Conservation (phyloP, 768 basidiomycete species). For the Lactifluus hygrophoroides region DNA sequence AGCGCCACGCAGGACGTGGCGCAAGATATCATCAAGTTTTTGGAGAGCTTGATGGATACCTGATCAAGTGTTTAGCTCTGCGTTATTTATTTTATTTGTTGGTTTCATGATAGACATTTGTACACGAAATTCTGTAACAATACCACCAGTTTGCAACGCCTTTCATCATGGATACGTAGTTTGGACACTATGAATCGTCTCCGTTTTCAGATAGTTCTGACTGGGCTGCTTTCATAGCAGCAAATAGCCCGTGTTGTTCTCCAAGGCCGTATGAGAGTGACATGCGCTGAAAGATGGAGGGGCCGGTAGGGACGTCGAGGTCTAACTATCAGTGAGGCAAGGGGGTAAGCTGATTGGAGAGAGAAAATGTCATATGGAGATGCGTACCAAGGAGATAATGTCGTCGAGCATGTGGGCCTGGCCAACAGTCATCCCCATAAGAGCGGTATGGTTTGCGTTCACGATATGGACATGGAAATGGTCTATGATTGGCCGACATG, state of each 20-base stretch:
- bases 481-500: conserved; percentile 40
- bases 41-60: conserved; percentile 34
- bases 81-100: conserved; percentile 5
- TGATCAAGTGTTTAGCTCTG: neutral
- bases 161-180: neutral
- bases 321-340: conserved; percentile 48
- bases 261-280: conserved; percentile 80
- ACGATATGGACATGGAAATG: conserved; percentile 94
- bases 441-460: conserved; percentile 54
- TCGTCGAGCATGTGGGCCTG: conserved; percentile 93
- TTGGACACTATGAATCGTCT: neutral
- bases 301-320: conserved; percentile 36
- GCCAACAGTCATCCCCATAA: conserved; percentile 70
- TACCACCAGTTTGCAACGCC: neutral
- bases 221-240: conserved; percentile 36
- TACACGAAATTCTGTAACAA: conserved; percentile 1
- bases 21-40: conserved; percentile 41
- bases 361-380: too few species aligned
- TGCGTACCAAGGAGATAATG: conserved; percentile 70
- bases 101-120: neutral
- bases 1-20: conserved; percentile 27
- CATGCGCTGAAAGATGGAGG: conserved; percentile 55
- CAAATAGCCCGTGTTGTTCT: conserved; percentile 66
- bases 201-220: conserved; percentile 4
- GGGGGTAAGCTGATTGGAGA: neutral